These are phyloP conservation scores for Stygiomarasmius scandens DNA, from an alignment of 1,284 basidiomycete genomes.

Conservation along the genomic window DNA sequence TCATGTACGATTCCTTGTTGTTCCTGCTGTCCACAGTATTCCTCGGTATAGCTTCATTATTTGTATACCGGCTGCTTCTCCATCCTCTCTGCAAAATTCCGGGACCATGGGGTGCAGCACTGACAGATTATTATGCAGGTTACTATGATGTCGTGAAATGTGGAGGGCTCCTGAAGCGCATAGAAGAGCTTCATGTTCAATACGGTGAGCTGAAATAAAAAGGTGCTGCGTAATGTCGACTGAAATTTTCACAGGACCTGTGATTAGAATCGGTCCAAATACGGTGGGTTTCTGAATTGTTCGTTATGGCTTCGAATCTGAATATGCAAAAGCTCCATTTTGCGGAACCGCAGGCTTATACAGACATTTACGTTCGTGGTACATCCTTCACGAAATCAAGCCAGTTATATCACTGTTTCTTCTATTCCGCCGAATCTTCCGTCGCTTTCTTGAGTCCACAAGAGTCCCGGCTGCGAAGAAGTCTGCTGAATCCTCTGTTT, in stretches of 20 bases:
- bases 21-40: no score
- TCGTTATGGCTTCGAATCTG: not conserved
- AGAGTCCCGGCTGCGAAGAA: not conserved
- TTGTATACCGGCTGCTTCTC: constrained; percentile 6
- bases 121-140: constrained; percentile 1
- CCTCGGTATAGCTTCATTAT: no score
- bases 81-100: constrained; percentile 10
- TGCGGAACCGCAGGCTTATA: constrained; percentile 2
- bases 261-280: constrained; percentile 12
- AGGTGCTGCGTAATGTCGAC: not conserved
- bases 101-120: constrained; percentile 4
- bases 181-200: constrained; percentile 3
- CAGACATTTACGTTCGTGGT: constrained; percentile 9
- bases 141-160: constrained; percentile 9
- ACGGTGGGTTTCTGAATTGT: not conserved
- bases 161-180: not conserved
- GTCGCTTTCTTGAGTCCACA: not conserved
- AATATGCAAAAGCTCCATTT: constrained; percentile 6
- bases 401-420: not conserved
- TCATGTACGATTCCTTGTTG: no score
- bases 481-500: constrained; percentile 4
- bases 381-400: constrained; percentile 3
- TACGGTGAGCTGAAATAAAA: constrained; percentile 4
- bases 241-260: constrained; percentile 3
- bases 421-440: not conserved